A percentile compares a stretch with the other conserved stretches of the same genome.
These are phyloP conservation scores for Ambispora gerdemannii DNA, from an alignment of 192 early-diverging fungal species.

Conservation along the genomic window DNA sequence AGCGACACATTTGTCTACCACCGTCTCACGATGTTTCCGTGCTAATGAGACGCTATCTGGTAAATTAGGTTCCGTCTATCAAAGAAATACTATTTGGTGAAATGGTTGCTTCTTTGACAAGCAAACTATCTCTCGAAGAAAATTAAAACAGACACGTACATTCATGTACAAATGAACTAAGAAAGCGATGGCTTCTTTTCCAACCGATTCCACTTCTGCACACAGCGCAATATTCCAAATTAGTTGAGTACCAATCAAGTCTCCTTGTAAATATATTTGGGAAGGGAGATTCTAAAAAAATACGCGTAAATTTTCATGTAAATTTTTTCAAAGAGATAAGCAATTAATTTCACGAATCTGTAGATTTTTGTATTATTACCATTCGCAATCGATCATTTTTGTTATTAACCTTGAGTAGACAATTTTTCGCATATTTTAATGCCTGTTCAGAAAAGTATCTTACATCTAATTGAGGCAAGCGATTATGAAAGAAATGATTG, in stretches of 20 bases:
- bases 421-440: slow-evolving; percentile 39
- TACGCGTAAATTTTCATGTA: no score
- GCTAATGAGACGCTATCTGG: slow-evolving; percentile 28
- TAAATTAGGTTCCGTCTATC: slow-evolving; percentile 32
- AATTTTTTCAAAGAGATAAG: neutral
- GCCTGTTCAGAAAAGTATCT: slow-evolving; percentile 38
- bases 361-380: neutral
- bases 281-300: slow-evolving; percentile 10
- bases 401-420: slow-evolving; percentile 42
- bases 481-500: slow-evolving; percentile 39
- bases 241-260: slow-evolving; percentile 42
- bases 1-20: slow-evolving; percentile 43
- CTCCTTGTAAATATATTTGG: slow-evolving; percentile 32
- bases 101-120: no score
- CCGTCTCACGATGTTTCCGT: slow-evolving; percentile 36
- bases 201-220: slow-evolving; percentile 36
- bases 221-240: slow-evolving; percentile 48
- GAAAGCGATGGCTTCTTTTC: slow-evolving; percentile 37
- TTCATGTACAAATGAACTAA: slow-evolving; percentile 35
- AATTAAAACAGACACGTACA: slow-evolving; percentile 25
- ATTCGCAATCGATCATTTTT: slow-evolving; percentile 30
- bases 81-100: neutral
- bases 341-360: slow-evolving; percentile 4
- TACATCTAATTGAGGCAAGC: slow-evolving; percentile 39
- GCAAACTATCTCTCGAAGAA: no score